Base-by-base conservation (phyloP, 345 rosid species). In the Gossypium mustelinum region DNA sequence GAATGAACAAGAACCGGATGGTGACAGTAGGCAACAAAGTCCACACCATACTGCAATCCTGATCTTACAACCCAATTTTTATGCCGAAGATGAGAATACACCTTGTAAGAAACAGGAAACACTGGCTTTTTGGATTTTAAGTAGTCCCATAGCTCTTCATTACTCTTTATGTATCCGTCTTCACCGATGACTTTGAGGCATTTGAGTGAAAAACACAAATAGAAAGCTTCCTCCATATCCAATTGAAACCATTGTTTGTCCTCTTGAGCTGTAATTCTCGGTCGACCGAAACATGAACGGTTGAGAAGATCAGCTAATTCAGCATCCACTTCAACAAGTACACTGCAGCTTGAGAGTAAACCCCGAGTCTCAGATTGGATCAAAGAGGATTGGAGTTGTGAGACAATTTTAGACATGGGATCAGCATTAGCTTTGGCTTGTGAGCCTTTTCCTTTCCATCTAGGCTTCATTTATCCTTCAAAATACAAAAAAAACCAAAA, bases 1-100 rank as follows among this genome's bases (percentile, higher is more conserved):
- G 98, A 87, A 82, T 92, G 98, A 62, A 94, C 98, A 63, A 91
- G 81, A 67, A 94, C 85, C 0, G 98, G 98, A 77, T 89, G 95
- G 72, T 94, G 97, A 18, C 85, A 85, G 73, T 95, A 93, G 1
- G 90, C 96, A 63, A 90, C 96, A 64, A 81, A 90, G 71, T 93
- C 94, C 29, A 89, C 96, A 50, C 97, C 97, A 72, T 87, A 94
- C 76, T 86, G 94, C 16, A 82, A 81, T 54, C 98, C 98, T 0
- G 87, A 82, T 79, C 92, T 85, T 70, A 92, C 82, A 64, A 93
- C 89, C 98, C 97, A 91, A 78, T 90, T 93, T 77, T 85, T 93
- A 2, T 16, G 69, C 7, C 94, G 81, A 61, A 93, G 83, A 83
- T 91, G 96, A 9, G 92, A 87, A 80, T 89, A 93, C 17, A 89